These are phyloP conservation scores for Leishmania braziliensis DNA, from an alignment of 208 protist species.

Conservation along the genomic window DNA sequence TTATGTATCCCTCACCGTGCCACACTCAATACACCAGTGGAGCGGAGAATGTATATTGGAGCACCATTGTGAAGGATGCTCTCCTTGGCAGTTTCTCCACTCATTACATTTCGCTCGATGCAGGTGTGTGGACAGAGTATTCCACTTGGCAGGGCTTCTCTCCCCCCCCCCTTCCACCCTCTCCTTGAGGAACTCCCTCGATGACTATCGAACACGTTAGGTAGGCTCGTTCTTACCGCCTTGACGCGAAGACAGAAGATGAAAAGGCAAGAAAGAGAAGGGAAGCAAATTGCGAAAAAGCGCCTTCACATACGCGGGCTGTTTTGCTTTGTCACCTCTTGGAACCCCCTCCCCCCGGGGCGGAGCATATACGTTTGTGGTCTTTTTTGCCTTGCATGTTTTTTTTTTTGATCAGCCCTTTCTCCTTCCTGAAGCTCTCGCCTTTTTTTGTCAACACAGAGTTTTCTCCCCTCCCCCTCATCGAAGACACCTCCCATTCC, in stretches of 20 bases:
- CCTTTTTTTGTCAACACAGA: not conserved
- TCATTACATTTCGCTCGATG: not conserved
- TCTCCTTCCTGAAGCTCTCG: not conserved
- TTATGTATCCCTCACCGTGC: not conserved
- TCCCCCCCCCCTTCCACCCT: not conserved
- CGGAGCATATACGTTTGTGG: not conserved
- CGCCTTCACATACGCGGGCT: not conserved
- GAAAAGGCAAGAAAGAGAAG: too few species aligned
- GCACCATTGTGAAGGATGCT: not conserved
- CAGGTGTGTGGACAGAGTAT: not conserved
- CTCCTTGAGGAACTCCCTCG: not conserved
- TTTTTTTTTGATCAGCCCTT: not conserved
- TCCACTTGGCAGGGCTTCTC: not conserved
- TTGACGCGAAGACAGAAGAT: too few species aligned
- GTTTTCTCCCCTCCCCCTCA: not conserved
- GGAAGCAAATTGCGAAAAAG: not conserved
- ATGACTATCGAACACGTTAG: not conserved
- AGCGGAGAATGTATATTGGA: not conserved
- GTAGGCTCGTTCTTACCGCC: not conserved
- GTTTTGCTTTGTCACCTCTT: not conserved
- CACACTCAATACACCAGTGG: not conserved
- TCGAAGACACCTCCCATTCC: not conserved
- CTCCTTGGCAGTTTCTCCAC: not conserved
- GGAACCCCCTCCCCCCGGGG: not conserved
- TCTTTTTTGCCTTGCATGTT: not conserved